These are phyloP conservation scores for Davidsoniella eucalypti DNA, from an alignment of 2,329 filamentous ascomycete genomes.

Conservation along the genomic window DNA sequence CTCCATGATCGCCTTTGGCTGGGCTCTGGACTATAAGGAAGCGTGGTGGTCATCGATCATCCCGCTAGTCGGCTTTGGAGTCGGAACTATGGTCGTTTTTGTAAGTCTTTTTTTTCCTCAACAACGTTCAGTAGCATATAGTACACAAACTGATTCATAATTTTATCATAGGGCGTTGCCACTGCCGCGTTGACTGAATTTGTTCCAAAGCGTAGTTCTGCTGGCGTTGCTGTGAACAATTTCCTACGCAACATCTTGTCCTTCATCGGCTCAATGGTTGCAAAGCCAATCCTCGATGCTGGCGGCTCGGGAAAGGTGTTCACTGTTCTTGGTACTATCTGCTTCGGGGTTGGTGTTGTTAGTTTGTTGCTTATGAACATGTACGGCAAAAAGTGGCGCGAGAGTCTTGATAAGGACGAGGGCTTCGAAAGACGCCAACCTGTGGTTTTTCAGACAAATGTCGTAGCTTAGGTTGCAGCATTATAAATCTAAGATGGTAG, in stretches of 20 bases:
- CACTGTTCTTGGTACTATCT: conserved; percentile 37
- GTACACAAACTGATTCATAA: conserved; percentile 12
- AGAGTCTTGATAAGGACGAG: conserved; percentile 36
- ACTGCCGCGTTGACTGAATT: conserved; percentile 81
- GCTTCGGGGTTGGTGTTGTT: conserved; percentile 37
- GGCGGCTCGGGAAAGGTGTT: conserved; percentile 67
- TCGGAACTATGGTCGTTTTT: conserved; percentile 71
- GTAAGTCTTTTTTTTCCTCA: conserved; percentile 17
- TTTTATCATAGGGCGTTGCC: conserved; percentile 29
- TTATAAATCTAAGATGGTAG: neutral
- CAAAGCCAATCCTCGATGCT: conserved; percentile 50
- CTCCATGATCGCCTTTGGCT: conserved; percentile 61
- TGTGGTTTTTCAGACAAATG: neutral
- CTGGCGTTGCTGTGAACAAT: conserved; percentile 67
- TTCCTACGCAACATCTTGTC: conserved; percentile 65
- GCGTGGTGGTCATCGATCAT: conserved; percentile 47
- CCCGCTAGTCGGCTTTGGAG: conserved; percentile 57
- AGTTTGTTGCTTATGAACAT: conserved; percentile 45
- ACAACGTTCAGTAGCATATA: neutral
- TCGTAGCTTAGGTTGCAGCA: neutral
- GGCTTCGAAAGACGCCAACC: conserved; percentile 4
- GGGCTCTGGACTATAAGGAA: conserved; percentile 49
- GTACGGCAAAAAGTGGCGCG: conserved; percentile 47
- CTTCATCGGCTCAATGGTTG: conserved; percentile 53
- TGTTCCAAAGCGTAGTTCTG: conserved; percentile 53